Evolutionary conservation across 208 protist genomes (phyloP).

Genomic region (Trypanosoma rangeli): DNA sequence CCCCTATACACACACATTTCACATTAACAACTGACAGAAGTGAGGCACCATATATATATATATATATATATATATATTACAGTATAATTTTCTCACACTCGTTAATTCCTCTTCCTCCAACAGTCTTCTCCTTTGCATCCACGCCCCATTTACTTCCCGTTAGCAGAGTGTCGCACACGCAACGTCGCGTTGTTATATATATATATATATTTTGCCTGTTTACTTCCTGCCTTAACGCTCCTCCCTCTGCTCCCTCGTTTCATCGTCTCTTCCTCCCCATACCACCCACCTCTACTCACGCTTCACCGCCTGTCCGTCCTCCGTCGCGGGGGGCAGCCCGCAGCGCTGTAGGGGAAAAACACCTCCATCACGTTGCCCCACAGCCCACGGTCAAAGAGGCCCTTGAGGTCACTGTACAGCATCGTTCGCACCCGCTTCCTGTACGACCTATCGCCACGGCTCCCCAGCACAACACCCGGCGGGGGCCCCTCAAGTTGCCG

Average conservation of each 20-base stretch:
- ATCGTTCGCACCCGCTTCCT: slow-evolving; percentile 59
- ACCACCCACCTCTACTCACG: background rate
- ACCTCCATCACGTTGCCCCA: slow-evolving; percentile 79
- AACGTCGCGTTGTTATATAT: too few relatives aligned
- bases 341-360: slow-evolving; percentile 54
- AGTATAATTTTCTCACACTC: background rate
- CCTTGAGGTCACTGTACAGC: slow-evolving; percentile 51
- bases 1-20: too few relatives aligned
- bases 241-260: background rate
- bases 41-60: slow-evolving; percentile 12
- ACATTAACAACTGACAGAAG: too few relatives aligned
- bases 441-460: slow-evolving; percentile 53
- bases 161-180: too few relatives aligned
- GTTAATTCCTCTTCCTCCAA: background rate
- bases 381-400: slow-evolving; percentile 74
- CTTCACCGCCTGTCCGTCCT: background rate
- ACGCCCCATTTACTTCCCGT: too few relatives aligned
- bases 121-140: background rate
- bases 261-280: background rate
- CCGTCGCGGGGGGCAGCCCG: background rate
- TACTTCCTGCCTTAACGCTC: too few relatives aligned
- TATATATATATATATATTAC: slow-evolving; percentile 8
- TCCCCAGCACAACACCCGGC: slow-evolving; percentile 24
- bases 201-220: too few relatives aligned
- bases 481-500: slow-evolving; percentile 47